Base-by-base conservation (phyloP, 129 eudicot genomes). In the Smallanthus sonchifolius region DNA sequence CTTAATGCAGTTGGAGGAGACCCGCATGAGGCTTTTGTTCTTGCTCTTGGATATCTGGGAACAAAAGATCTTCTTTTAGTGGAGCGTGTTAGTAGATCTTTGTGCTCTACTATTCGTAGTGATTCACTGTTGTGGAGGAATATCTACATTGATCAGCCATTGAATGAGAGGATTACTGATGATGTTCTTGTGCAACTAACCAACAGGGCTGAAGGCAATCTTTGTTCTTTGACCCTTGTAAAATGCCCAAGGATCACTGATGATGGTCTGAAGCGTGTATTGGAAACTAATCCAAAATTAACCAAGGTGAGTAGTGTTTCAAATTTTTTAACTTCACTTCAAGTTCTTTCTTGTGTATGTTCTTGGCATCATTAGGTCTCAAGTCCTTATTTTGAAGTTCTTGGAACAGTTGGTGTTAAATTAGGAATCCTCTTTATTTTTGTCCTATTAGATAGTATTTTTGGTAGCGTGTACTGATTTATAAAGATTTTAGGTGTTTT, bases 211-310 rank as follows among this genome's bases (percentile, higher is more conserved):
- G 81, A 83, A 59, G 91, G 96, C 39, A 67, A 75, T 32, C 82
- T 90, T 64, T 80, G 71, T 32, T 85, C 82, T 74, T 73, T 90
- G 87, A 77, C 86, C 64, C 83, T 90, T 8, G 80, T 80, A 77
- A 84, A 85, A 75, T 90, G 96, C 80, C 63, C 82, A 34, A 70
- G 77, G 71, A 74, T 90, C 67, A 90, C 94, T 15, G 93, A 85
- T 77, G 89, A 82, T 24, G 91, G 89, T 51, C n/a, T 87, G 70
- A 85, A 78, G 87, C 89, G 73, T 2, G 80, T 87, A 8, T 40
- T 79, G 69, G 78, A 79, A 65, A 65, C 74, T 10, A 87, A 87
- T 67, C 87, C 81, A 24, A 82, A 51, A 39, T 66, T 87, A 66
- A 87, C 82, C 11, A 87, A 90, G 92, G 96, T 86, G 30, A 77